Evolutionary conservation across 2,329 filamentous ascomycete species (phyloP).

Genomic region (Grosmannia huntii): DNA sequence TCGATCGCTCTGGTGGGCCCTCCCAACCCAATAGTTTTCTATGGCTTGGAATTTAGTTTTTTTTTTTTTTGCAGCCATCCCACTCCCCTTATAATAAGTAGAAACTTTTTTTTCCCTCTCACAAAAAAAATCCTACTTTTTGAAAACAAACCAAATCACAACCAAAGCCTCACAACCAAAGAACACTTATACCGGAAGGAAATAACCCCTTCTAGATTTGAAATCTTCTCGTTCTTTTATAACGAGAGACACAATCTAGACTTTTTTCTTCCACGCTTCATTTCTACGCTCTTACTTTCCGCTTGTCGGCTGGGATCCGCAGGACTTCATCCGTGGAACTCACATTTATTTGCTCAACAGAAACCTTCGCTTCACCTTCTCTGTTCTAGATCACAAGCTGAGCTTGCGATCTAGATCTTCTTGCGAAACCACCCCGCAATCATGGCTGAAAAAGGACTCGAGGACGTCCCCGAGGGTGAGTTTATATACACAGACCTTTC

Average conservation of each 20-base stretch:
- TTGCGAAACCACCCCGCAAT: slow-evolving; percentile 54
- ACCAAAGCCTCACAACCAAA: background rate
- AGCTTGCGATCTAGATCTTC: slow-evolving; percentile 63
- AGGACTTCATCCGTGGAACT: slow-evolving; percentile 19
- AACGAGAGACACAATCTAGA: slow-evolving; percentile 3
- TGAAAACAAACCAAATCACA: slow-evolving; percentile 4
- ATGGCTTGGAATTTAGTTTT: background rate
- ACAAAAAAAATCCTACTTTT: slow-evolving; percentile 4
- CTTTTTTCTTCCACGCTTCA: slow-evolving; percentile 1
- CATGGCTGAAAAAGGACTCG: slow-evolving; percentile 99
- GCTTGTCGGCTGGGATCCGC: slow-evolving; percentile 15
- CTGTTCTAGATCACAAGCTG: slow-evolving; percentile 58
- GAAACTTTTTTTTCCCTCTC: slow-evolving; percentile 4
- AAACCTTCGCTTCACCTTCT: slow-evolving; percentile 20
- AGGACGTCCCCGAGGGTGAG: slow-evolving; percentile 93
- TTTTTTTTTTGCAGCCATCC: slow-evolving; percentile 4
- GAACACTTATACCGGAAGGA: background rate
- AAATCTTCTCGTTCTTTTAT: slow-evolving; percentile 7
- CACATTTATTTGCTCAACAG: slow-evolving; percentile 21
- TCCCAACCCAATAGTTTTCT: background rate
- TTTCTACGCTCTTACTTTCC: slow-evolving; percentile 14
- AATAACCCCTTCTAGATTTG: slow-evolving; percentile 3
- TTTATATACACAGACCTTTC: slow-evolving; percentile 15
- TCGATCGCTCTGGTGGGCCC: background rate
- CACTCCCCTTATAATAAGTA: slow-evolving; percentile 3